Evolutionary conservation across 2,329 filamentous ascomycete species (phyloP), one percentile per base, ranked within the genome.

Genomic region (Thielaviopsis punctulata): DNA sequence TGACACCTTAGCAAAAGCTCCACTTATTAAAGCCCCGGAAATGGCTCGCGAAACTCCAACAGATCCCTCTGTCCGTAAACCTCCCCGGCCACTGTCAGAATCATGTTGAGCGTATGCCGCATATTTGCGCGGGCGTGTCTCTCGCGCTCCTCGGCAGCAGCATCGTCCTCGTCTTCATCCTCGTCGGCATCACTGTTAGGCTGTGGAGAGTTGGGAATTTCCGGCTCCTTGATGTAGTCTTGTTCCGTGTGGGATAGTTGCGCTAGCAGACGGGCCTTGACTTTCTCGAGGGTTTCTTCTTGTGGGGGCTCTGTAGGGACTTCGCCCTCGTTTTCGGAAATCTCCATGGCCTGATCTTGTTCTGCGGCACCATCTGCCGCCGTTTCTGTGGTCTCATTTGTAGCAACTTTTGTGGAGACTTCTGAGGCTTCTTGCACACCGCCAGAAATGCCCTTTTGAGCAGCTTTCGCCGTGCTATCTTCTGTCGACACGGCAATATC

Each of bases 21-120:
- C n/a, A n/a, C 6, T n/a, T 5, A 12, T 63, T 65, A 70, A 58
- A 71, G 62, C 30, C 68, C 66, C 21, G 70, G 66, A 59, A 79
- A 80, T 3, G 76, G 75, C 56, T 82, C 76, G 54, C 87, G 76
- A 56, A 82, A 84, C 60, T 84, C 79, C 48, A 95, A 73, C 56
- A 95, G 66, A 65, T 96, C 90, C 57, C 82, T 75, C 66, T 96
- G 90, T 1, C 90, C 88, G 66, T 89, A 96, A 58, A 85, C 79
- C 66, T 95, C 88, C 59, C 87, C 89, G 47, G 84, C 82, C 33
- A 95, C 75, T 0, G 86, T 92, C 58, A 95, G 70, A 51, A 95
- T 86, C 86, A 94, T 94, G 66, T 93, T 89, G 30, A 95, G 71
- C 41, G 87, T 88, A n/a, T 80, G 82, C 24, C 76, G 72, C 69